These are phyloP conservation scores for Yamadazyma diospyri DNA, from an alignment of 1,139 yeast genomes.

Conservation along the genomic window DNA sequence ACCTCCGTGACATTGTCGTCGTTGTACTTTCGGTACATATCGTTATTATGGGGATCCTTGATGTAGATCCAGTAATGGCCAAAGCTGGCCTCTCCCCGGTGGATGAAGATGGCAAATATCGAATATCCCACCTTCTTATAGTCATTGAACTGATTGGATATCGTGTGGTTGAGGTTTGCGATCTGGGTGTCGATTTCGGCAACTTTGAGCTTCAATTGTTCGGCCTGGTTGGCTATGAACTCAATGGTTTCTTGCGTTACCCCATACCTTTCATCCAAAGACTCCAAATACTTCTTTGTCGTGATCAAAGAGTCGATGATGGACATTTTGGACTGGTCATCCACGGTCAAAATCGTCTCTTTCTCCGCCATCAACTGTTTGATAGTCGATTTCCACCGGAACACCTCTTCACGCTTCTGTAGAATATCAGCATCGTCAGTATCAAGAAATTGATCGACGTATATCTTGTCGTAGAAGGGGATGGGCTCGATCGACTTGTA, in stretches of 20 bases:
- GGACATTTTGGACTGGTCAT: slow-evolving; percentile 49
- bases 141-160: slow-evolving; percentile 56
- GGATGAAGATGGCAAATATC: slow-evolving; percentile 88
- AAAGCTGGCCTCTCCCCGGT: slow-evolving; percentile 91
- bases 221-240: slow-evolving; percentile 30
- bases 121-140: slow-evolving; percentile 70
- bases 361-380: slow-evolving; percentile 40
- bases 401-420: slow-evolving; percentile 54
- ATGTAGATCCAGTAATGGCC: slow-evolving; percentile 98
- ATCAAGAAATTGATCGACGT: slow-evolving; percentile 84
- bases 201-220: slow-evolving; percentile 18
- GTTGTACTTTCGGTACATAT: slow-evolving; percentile 81
- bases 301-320: slow-evolving; percentile 44
- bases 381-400: slow-evolving; percentile 61
- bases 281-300: slow-evolving; percentile 54
- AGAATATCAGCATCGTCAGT: slow-evolving; percentile 59
- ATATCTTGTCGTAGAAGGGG: slow-evolving; percentile 72
- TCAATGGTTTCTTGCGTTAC: slow-evolving; percentile 35
- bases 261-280: slow-evolving; percentile 19
- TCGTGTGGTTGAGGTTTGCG: slow-evolving; percentile 35
- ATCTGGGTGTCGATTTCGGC: slow-evolving; percentile 20
- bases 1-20: slow-evolving; percentile 89
- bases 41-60: slow-evolving; percentile 60
- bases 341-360: slow-evolving; percentile 37
- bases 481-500: slow-evolving; percentile 81